These are phyloP conservation scores for Myriosclerotinia curreyana DNA, from an alignment of 2,329 filamentous ascomycete genomes.

Conservation along the genomic window DNA sequence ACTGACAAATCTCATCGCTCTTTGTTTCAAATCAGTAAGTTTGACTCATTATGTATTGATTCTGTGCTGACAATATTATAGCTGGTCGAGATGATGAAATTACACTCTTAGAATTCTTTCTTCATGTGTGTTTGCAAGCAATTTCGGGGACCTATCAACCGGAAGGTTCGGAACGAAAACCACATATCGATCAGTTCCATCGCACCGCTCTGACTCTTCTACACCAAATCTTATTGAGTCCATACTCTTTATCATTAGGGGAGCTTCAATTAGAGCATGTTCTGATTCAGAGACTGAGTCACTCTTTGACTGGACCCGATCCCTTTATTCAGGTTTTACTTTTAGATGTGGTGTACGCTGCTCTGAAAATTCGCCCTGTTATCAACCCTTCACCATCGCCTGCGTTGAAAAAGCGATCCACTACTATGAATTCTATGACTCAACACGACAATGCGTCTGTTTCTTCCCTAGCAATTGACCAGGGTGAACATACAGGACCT, in stretches of 20 bases:
- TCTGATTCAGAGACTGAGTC: constrained; percentile 65
- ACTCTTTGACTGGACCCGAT: constrained; percentile 59
- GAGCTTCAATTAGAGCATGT: constrained; percentile 66
- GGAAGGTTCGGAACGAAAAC: constrained; percentile 41
- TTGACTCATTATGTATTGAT: not conserved
- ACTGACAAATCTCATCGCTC: constrained; percentile 47
- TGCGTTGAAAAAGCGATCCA: constrained; percentile 33
- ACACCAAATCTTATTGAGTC: constrained; percentile 65
- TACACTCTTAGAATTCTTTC: constrained; percentile 65
- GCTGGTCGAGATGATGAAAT: constrained; percentile 55
- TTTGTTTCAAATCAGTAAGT: constrained; percentile 52
- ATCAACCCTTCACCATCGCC: constrained; percentile 30
- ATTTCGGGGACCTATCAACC: constrained; percentile 48
- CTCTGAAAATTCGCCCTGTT: constrained; percentile 60
- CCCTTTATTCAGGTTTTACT: constrained; percentile 72
- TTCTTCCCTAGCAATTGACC: constrained; percentile 44
- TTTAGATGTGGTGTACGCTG: constrained; percentile 72
- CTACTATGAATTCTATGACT: constrained; percentile 24
- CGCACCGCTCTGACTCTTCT: constrained; percentile 67
- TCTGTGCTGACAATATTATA: constrained; percentile 36
- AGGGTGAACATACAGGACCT: constrained; percentile 43
- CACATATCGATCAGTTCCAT: constrained; percentile 64
- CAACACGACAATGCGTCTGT: constrained; percentile 36
- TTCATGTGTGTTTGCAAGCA: constrained; percentile 63
- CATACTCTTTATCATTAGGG: constrained; percentile 56